Evolutionary conservation across 1,284 basidiomycete genomes (phyloP), one percentile per base, ranked within the genome.

Genomic region (Mrakiaceae sp.): DNA sequence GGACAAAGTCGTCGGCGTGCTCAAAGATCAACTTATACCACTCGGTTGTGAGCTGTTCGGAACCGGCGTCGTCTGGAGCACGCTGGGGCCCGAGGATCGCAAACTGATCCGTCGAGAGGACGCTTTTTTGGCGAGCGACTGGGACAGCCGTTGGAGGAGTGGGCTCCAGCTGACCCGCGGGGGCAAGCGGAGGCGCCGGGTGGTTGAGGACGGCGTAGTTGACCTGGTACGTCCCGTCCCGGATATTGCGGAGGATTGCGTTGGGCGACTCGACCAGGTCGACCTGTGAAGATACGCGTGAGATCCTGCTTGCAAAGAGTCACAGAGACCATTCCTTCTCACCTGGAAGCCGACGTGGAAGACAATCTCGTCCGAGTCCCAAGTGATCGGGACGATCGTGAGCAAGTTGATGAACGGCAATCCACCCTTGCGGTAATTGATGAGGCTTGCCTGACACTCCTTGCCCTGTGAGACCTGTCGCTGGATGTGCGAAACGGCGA

Each of bases 391-490:
- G 50, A 95, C 87, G 71, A 94, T 83, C 8, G 87, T 87, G 67
- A 93, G 83, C 58, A 90, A 82, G 72, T 93, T 93, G 75, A 87
- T 82, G 74, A 97, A 97, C 0, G 90, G 83, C n/a, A 81, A 78
- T 4, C 91, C 90, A 66, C 86, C 84, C 73, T 90, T 90, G 61
- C 84, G 82, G 72, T 93, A 96, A 75, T 97, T 97, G 76, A 94
- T 82, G 64, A 98, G 78, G 64, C 81, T 85, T 1, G 85, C 86
- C 78, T 97, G 94, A 69, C 86, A 91, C 76, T 96, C 92, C 74
- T 90, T 90, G 69, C 86, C 84, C 0, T 83, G 83, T 12, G 78
- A 74, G 10, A 91, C 79, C 62, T 81, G 80, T 70, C 85, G 85
- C 67, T 82, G 81, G 70, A 96, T 78, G 67, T 84, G 80, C 54